Evolutionary conservation across 2,329 filamentous ascomycete genomes (phyloP), one percentile per base, ranked within the genome.

Genomic region (Fusarium begoniae): DNA sequence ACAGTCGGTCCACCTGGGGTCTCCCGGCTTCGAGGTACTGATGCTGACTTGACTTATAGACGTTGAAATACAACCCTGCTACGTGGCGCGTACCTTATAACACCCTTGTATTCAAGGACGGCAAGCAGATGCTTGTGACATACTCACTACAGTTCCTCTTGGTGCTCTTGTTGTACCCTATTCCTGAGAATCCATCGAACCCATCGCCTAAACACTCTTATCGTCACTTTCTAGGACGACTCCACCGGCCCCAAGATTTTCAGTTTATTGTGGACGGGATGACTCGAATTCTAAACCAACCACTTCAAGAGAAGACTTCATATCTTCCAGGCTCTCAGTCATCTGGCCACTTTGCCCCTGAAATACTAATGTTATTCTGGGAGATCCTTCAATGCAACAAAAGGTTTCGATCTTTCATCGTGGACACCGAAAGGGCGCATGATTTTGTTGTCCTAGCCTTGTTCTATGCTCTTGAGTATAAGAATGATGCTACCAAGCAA

Each of bases 301-400:
- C 96, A 30, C 91, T 98, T 71, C 94, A 97, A 83, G 92, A 94
- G 48, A 97, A 94, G 66, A 90, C 90, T 17, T 96, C 95, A 2
- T 98, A 98, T 81, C 90, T 98, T 5, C 95, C 96, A 2, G 94
- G 95, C 9, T 92, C 92, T 44, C 94, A 97, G 78, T 90, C 92
- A 54, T 90, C 93, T 0, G 86, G 94, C 59, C 94, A 94, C 79
- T 97, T 96, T 88, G 94, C 95, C 1, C 95, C 96, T 4, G 96
- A 99, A 83, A 97, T 97, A 85, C 91, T 98, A 63, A 96, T 98
- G 89, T 87, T 99, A 5, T 98, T 98, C 80, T 99, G 96, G 96
- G 96, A 99, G 84, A 91, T 94, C 43, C 90, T 96, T 9, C 96
- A 99, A 82, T 98, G 96, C 87, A 99, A 99, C 84, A 98, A 98